Percentiles rank a stretch among this genome's conserved stretches.
Conservation (phyloP, 495 filamentous ascomycete species). For the Jackrogersella multiformis region DNA sequence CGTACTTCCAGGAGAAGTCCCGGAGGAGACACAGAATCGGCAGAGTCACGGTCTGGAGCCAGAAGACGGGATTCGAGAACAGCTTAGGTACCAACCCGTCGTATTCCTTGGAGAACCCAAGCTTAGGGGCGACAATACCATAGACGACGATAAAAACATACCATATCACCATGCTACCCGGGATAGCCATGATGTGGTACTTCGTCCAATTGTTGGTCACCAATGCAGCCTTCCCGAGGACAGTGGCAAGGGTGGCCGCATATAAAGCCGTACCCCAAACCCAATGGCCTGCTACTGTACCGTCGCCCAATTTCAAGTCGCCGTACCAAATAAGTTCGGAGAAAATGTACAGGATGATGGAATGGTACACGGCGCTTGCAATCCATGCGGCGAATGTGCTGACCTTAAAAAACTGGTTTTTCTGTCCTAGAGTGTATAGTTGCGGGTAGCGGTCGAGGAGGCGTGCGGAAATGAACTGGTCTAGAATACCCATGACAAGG, state of each 20-base stretch:
- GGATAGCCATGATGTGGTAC: conserved; percentile 95
- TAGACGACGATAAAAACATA: conserved; percentile 89
- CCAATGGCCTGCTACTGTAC: conserved; percentile 89
- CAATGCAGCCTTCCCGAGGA: conserved; percentile 93
- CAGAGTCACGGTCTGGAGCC: conserved; percentile 82
- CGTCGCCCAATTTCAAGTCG: conserved; percentile 79
- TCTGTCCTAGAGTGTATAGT: conserved; percentile 91
- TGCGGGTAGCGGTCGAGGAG: conserved; percentile 98
- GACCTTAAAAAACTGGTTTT: conserved; percentile 90
- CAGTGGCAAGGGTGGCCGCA: conserved; percentile 87
- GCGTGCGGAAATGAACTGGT: conserved; percentile 96
- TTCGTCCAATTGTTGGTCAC: conserved; percentile 99
- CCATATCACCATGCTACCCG: conserved; percentile 92
- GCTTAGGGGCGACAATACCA: conserved; percentile 85
- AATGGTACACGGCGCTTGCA: conserved; percentile 94
- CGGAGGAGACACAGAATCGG: conserved; percentile 85
- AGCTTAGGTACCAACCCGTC: conserved; percentile 81
- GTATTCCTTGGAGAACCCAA: conserved; percentile 86
- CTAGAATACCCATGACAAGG: conserved; percentile 94
- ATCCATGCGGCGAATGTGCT: conserved; percentile 94
- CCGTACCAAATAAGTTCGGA: conserved; percentile 80
- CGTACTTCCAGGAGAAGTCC: conserved; percentile 86
- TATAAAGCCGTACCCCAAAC: conserved; percentile 95
- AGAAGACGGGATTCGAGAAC: conserved; percentile 85
- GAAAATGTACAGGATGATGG: conserved; percentile 86